Evolutionary conservation across 257 asterid genomes (phyloP), one percentile per base, ranked within the genome.

Genomic region (Mentha longifolia): DNA sequence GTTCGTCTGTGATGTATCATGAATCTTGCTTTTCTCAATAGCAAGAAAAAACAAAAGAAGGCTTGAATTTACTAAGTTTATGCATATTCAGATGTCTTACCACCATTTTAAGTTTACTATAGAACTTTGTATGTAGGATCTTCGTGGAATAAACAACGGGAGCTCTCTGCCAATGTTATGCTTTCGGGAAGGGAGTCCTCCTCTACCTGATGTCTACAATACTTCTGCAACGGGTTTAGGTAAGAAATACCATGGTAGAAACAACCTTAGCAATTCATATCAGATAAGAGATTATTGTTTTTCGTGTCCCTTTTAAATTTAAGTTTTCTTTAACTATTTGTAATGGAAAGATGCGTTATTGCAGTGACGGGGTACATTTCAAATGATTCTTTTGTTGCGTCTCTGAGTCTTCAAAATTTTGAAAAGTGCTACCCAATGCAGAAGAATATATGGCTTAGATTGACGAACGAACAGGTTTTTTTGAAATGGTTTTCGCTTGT

Each of bases 371-470:
- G 68, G 50, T 60, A 76, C 77, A 79, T 89, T 60, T 81, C 93
- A 25, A 87, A 88, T 70, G 78, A 61, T 72, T 89, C 97, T 65
- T 92, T 92, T 75, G 74, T 80, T 43, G 91, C 86, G 68, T 67
- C 66, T 16, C 82, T 58, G 73, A 87, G 83, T 75, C 88, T 92
- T 77, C 95, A 88, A 76, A 82, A 79, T 73, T 66, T 67, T 25
- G 98, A 89, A 81, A 89, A 85, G 82, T 95, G 99, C 84, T 90
- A 88, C 75, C 97, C 97, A 1, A 79, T 88, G 95, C 99, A 95
- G 89, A 90, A 80, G 78, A 86, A 71, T 77, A 79, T 89, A 66
- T 67, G 61, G 80, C 67, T 95, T 85, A 78, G 61, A 74, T 54
- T 87, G 79, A 87, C 97, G 59, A 92, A 83, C 55, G 98, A 88